Evolutionary conservation across 768 basidiomycete genomes (phyloP).

Genomic region (Naganishia vishniacii): DNA sequence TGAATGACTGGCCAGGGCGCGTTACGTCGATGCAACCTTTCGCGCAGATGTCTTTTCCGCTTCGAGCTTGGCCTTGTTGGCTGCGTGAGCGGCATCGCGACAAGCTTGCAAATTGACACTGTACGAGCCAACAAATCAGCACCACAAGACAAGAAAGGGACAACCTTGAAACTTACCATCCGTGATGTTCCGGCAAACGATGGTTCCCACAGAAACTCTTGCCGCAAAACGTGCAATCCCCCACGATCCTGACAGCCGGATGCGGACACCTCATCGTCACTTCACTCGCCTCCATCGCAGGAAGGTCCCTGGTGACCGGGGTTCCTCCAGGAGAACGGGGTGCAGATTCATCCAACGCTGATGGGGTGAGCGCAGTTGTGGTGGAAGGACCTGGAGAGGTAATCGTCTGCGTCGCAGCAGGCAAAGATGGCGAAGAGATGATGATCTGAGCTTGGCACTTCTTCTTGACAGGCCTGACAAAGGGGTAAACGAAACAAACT

Average conservation of each 20-base stretch:
- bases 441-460: constrained; percentile 42
- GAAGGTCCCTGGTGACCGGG: not conserved
- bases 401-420: constrained; percentile 36
- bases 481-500: too few species aligned
- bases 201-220: constrained; percentile 43
- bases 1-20: too few species aligned
- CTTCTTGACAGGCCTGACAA: constrained; percentile 46
- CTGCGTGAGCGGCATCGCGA: constrained; percentile 45
- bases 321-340: constrained; percentile 16
- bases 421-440: constrained; percentile 34
- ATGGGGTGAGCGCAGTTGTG: constrained; percentile 11
- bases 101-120: constrained; percentile 47
- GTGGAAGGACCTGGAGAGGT: constrained; percentile 30
- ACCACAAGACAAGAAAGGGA: not conserved
- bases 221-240: constrained; percentile 45
- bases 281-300: constrained; percentile 41
- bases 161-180: constrained; percentile 42
- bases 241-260: constrained; percentile 41
- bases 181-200: constrained; percentile 45
- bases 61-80: constrained; percentile 47
- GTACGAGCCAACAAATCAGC: not conserved
- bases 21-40: constrained; percentile 48
- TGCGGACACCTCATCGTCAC: constrained; percentile 45
- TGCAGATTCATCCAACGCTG: constrained; percentile 8
- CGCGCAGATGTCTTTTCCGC: constrained; percentile 42